Evolutionary conservation across 192 early-diverging fungal species (phyloP).

Genomic region (Coemansia sp.): DNA sequence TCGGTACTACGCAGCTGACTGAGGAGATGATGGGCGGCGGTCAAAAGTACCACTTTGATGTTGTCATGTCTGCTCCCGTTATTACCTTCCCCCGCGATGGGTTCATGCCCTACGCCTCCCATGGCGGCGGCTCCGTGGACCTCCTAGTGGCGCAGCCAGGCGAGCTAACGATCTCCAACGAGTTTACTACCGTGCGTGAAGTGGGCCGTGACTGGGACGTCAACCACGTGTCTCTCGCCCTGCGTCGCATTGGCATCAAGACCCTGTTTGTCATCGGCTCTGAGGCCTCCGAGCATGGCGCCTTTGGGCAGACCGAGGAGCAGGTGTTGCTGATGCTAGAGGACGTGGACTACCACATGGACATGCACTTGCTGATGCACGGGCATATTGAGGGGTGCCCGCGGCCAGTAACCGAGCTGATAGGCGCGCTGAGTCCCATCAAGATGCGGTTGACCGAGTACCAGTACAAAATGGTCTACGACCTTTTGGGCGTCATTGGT

Average conservation of each 20-base stretch:
- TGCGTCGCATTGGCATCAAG: slow-evolving; percentile 60
- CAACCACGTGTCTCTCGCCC: slow-evolving; percentile 62
- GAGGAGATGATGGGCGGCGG: slow-evolving; percentile 61
- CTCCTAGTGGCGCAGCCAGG: slow-evolving; percentile 79
- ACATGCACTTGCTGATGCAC: slow-evolving; percentile 63
- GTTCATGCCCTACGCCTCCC: slow-evolving; percentile 34
- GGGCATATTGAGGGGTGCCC: slow-evolving; percentile 55
- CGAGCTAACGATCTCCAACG: slow-evolving; percentile 79
- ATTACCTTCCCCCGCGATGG: slow-evolving; percentile 72
- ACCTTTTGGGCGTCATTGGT: slow-evolving; percentile 43
- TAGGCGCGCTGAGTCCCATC: slow-evolving; percentile 69
- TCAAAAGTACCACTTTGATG: slow-evolving; percentile 77
- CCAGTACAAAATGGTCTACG: slow-evolving; percentile 82
- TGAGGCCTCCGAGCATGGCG: slow-evolving; percentile 46
- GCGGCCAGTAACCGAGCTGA: slow-evolving; percentile 63
- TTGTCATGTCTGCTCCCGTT: slow-evolving; percentile 82
- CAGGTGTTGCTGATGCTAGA: slow-evolving; percentile 74
- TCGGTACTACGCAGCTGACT: slow-evolving; percentile 75
- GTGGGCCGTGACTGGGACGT: slow-evolving; percentile 54
- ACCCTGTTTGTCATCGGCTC: slow-evolving; percentile 54
- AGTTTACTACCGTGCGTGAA: slow-evolving; percentile 59
- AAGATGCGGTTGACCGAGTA: slow-evolving; percentile 74
- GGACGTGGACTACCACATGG: slow-evolving; percentile 70
- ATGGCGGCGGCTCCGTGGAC: slow-evolving; percentile 45
- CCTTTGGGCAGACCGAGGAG: slow-evolving; percentile 42